These are phyloP conservation scores for Pseudotsuga menziesii DNA, from an alignment of 75 land plant species.

Conservation along the genomic window DNA sequence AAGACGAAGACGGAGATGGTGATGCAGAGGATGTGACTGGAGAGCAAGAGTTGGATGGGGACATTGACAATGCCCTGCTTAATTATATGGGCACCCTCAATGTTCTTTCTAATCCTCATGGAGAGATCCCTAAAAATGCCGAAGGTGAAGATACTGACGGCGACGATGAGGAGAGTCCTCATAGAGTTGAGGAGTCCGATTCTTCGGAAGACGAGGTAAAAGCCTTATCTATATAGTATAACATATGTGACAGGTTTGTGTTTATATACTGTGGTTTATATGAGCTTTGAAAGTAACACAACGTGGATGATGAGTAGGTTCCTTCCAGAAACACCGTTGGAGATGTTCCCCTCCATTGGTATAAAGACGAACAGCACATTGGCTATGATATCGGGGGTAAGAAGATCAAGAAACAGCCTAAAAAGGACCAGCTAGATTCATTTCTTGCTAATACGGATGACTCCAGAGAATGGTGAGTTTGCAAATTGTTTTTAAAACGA, in stretches of 20 bases:
- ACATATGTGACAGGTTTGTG: not conserved
- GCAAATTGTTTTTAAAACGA: not conserved
- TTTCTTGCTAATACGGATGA: constrained; percentile 79
- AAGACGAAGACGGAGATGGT: too few relatives aligned
- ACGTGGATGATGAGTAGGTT: constrained; percentile 35
- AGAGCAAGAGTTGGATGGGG: too few relatives aligned
- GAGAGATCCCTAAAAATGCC: too few relatives aligned
- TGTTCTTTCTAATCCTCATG: too few relatives aligned
- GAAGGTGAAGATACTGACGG: too few relatives aligned
- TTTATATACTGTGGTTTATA: not conserved
- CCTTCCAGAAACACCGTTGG: constrained; percentile 85
- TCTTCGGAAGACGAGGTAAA: constrained; percentile 95
- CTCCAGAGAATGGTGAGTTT: constrained; percentile 65
- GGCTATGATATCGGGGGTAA: constrained; percentile 84
- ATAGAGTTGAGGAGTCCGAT: constrained; percentile 66
- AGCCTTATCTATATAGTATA: not conserved
- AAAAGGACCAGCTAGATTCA: constrained; percentile 65
- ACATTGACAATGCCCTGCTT: too few relatives aligned
- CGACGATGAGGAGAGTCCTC: too few relatives aligned
- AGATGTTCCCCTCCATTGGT: constrained; percentile 90
- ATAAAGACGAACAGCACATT: constrained; percentile 90
- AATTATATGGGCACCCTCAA: too few relatives aligned
- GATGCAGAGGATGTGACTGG: too few relatives aligned
- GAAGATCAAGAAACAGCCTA: constrained; percentile 76
- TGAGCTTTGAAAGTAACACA: not conserved